Percentiles rank a stretch among this genome's conserved stretches.
phyloP scores from a whole-genome alignment of 176 grass and related monocot species.

The Phyllostachys edulis region DNA sequence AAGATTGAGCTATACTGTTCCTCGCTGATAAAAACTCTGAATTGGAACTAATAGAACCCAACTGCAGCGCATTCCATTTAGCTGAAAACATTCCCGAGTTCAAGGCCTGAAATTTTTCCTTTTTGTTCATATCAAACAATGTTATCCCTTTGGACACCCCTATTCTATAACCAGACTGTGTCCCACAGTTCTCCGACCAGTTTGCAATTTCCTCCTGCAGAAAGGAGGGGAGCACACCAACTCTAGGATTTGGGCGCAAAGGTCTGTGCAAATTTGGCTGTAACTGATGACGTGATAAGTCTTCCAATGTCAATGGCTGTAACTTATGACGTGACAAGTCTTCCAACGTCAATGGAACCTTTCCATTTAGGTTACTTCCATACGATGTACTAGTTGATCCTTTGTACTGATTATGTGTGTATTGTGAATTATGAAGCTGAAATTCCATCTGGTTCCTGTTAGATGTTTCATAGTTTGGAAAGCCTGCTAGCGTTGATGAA shows the following conservation, averaged over 20 bases:
- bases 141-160: slow-evolving; percentile 32
- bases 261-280: slow-evolving; percentile 47
- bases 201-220: slow-evolving; percentile 71
- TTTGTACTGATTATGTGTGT: slow-evolving; percentile 22
- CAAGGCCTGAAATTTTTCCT: slow-evolving; percentile 17
- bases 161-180: slow-evolving; percentile 50
- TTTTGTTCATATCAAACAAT: slow-evolving; percentile 19
- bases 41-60: slow-evolving; percentile 17
- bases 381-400: slow-evolving; percentile 29
- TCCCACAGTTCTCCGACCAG: slow-evolving; percentile 48
- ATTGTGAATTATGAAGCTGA: slow-evolving; percentile 1
- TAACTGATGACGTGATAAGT: slow-evolving; percentile 29
- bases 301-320: slow-evolving; percentile 34
- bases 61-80: slow-evolving; percentile 30
- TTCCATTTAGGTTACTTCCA: slow-evolving; percentile 25
- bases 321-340: slow-evolving; percentile 29
- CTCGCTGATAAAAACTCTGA: slow-evolving; percentile 21
- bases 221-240: slow-evolving; percentile 63
- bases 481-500: slow-evolving; percentile 30
- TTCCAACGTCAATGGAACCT: slow-evolving; percentile 29
- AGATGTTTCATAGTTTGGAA: slow-evolving; percentile 31
- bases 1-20: slow-evolving; percentile 12
- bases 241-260: slow-evolving; percentile 57
- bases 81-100: slow-evolving; percentile 36
- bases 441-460: slow-evolving; percentile 36